A percentile compares a stretch with the other conserved stretches of the same genome.
phyloP scores from a whole-genome alignment of 1,139 yeast genomes.

The Scheffersomyces parashehatae region DNA sequence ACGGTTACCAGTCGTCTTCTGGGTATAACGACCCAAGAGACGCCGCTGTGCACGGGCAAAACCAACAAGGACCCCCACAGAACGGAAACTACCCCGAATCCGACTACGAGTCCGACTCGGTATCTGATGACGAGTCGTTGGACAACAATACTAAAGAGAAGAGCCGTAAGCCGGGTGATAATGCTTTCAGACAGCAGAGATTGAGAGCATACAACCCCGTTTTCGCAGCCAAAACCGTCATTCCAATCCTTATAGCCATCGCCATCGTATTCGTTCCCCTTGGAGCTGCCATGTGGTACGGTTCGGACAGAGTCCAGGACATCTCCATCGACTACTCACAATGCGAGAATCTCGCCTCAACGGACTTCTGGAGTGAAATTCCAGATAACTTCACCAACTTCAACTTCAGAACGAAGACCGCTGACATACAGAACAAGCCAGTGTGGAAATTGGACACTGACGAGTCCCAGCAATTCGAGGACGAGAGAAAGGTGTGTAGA shows the following conservation, averaged over 20 bases:
- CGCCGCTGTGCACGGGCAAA: no score
- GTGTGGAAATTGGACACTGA: slow-evolving; percentile 68
- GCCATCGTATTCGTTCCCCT: slow-evolving; percentile 87
- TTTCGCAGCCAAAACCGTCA: slow-evolving; percentile 84
- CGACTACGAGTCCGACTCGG: slow-evolving; percentile 35
- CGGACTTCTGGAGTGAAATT: slow-evolving; percentile 55
- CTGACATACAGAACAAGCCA: slow-evolving; percentile 31
- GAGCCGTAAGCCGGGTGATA: slow-evolving; percentile 56
- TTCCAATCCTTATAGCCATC: slow-evolving; percentile 73
- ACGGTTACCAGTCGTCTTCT: no score
- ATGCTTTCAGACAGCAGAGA: slow-evolving; percentile 67
- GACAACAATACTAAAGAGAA: slow-evolving; percentile 34
- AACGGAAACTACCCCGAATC: slow-evolving; percentile 1
- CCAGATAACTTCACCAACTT: slow-evolving; percentile 58
- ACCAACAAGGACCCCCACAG: no score
- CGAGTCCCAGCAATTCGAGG: slow-evolving; percentile 50
- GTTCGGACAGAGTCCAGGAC: slow-evolving; percentile 77
- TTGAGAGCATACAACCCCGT: slow-evolving; percentile 69
- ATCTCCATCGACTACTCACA: slow-evolving; percentile 77
- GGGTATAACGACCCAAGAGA: no score
- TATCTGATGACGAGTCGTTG: slow-evolving; percentile 31
- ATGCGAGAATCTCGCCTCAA: slow-evolving; percentile 63
- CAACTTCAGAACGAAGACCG: slow-evolving; percentile 43
- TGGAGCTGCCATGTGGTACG: slow-evolving; percentile 88
- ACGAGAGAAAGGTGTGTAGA: slow-evolving; percentile 66